Conservation (phyloP, 306 rosid genomes). For the Acacia crassicarpa region DNA sequence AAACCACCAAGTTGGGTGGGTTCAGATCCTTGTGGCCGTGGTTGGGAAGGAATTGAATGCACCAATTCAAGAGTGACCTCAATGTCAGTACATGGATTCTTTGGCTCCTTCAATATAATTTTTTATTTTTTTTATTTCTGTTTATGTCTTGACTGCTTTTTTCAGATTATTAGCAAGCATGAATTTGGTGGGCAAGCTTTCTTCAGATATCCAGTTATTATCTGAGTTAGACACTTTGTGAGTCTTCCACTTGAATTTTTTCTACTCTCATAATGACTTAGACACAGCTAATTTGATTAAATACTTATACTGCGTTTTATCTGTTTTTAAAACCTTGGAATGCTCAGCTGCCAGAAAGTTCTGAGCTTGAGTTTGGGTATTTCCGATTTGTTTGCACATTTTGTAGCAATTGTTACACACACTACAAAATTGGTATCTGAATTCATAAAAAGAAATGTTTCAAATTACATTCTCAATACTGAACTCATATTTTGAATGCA, state of each 20-base stretch:
- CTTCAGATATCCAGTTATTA: conserved; percentile 50
- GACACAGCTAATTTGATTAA: background rate
- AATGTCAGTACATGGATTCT: conserved; percentile 39
- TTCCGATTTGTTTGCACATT: background rate
- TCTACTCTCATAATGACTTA: background rate
- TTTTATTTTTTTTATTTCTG: background rate
- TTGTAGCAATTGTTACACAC: background rate
- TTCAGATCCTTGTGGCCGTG: conserved; percentile 46
- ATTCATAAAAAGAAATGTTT: background rate
- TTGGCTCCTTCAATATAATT: conserved; percentile 8
- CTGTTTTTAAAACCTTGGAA: conserved; percentile 3
- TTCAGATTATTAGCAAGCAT: conserved; percentile 49
- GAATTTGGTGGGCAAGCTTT: conserved; percentile 45
- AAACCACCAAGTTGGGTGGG: conserved; percentile 51
- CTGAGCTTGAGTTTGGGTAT: conserved; percentile 8
- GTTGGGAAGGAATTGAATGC: conserved; percentile 48
- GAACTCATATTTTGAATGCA: conserved; percentile 8
- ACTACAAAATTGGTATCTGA: conserved; percentile 3
- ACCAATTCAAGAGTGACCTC: conserved; percentile 35
- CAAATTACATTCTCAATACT: conserved; percentile 9
- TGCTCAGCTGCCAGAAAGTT: conserved; percentile 22
- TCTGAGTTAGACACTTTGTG: conserved; percentile 56
- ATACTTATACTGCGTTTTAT: background rate
- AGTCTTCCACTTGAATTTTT: conserved; percentile 24
- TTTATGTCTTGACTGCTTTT: conserved; percentile 3